These are phyloP conservation scores for Leccinum olivaceopallidum DNA, from an alignment of 768 basidiomycete species.

Conservation along the genomic window DNA sequence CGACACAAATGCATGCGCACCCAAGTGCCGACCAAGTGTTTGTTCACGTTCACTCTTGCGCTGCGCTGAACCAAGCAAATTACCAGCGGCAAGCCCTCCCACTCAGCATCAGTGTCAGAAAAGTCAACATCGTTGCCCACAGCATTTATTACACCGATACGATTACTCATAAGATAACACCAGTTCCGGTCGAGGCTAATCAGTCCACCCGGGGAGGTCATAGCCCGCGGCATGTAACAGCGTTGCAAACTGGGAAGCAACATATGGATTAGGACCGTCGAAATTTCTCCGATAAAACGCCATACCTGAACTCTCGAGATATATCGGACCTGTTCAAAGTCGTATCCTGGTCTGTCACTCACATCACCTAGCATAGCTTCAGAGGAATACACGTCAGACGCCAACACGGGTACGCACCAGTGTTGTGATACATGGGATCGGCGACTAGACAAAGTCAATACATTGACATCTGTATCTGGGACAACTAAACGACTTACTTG, in stretches of 20 bases:
- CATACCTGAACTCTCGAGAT: slow-evolving; percentile 88
- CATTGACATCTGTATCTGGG: not conserved
- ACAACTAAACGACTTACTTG: slow-evolving; percentile 40
- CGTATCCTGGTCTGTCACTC: slow-evolving; percentile 77
- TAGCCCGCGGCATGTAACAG: slow-evolving; percentile 70
- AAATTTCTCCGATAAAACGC: not conserved
- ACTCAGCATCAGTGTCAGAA: not conserved
- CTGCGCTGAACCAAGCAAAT: not conserved
- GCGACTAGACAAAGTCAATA: slow-evolving; percentile 48
- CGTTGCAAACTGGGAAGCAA: slow-evolving; percentile 56
- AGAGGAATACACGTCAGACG: not conserved
- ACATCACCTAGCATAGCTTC: slow-evolving; percentile 56
- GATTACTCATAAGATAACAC: not conserved
- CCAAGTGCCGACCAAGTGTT: not conserved
- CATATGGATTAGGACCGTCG: not conserved
- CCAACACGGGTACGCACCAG: slow-evolving; percentile 43
- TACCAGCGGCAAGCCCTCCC: not conserved
- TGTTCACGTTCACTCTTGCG: not conserved
- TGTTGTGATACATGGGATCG: slow-evolving; percentile 90
- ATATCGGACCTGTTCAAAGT: slow-evolving; percentile 75
- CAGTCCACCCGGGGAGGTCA: slow-evolving; percentile 31
- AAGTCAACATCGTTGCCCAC: not conserved
- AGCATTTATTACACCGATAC: not conserved
- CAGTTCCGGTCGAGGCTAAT: not conserved
- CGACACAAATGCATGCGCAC: not conserved